Evolutionary conservation across 2,329 filamentous ascomycete species (phyloP).

Genomic region (Periglandula ipomoeae): DNA sequence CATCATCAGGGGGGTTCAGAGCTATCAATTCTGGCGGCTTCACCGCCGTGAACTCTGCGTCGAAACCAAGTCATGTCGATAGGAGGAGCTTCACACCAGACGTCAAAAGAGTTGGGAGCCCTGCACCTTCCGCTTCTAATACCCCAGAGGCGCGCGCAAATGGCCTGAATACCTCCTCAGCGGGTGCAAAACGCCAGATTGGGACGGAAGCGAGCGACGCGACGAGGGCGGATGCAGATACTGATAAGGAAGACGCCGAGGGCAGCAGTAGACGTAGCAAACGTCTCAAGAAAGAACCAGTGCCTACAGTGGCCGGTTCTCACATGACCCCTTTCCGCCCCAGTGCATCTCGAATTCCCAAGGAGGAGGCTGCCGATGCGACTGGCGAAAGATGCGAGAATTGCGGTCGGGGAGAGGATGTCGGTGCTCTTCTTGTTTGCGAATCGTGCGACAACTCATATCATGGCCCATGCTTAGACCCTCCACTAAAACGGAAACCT

Average conservation of each 20-base stretch:
- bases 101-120: conserved; percentile 51
- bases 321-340: conserved; percentile 94
- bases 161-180: conserved; percentile 38
- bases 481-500: conserved; percentile 66
- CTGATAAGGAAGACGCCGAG: conserved; percentile 51
- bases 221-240: conserved; percentile 36
- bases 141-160: conserved; percentile 56
- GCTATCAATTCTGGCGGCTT: conserved; percentile 48
- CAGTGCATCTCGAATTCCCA: conserved; percentile 57
- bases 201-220: conserved; percentile 41
- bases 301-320: conserved; percentile 85
- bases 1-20: conserved; percentile 21
- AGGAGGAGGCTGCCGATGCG: conserved; percentile 40
- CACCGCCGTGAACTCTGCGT: conserved; percentile 64
- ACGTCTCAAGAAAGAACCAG: conserved; percentile 70
- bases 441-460: conserved; percentile 87
- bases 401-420: conserved; percentile 72
- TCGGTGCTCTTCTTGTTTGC: conserved; percentile 64
- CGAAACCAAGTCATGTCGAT: conserved; percentile 56
- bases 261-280: conserved; percentile 76
- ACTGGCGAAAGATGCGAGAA: conserved; percentile 67
- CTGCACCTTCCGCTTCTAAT: conserved; percentile 53
- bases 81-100: conserved; percentile 53
- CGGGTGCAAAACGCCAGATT: conserved; percentile 68
- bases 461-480: conserved; percentile 83